Evolutionary conservation across 1,139 yeast species (phyloP).

Genomic region (Hansenula anomala): DNA sequence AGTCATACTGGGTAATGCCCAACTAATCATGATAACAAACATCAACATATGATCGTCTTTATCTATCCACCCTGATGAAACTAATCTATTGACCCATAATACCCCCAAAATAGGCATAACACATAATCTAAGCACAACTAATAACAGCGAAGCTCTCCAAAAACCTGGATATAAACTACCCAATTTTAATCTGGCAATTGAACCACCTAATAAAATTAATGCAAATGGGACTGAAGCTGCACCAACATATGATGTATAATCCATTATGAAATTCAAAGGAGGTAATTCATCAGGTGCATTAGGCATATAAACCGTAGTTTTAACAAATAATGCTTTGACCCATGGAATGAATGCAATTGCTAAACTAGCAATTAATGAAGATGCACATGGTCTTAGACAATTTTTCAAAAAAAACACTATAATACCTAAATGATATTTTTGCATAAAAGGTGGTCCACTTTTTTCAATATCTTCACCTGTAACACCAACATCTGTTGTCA

Average conservation of each 20-base stretch:
- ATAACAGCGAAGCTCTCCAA: conserved; percentile 52
- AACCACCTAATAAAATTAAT: conserved; percentile 72
- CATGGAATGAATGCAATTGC: conserved; percentile 80
- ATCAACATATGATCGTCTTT: conserved; percentile 51
- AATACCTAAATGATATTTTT: conserved; percentile 27
- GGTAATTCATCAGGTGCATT: conserved; percentile 82
- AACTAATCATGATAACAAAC: conserved; percentile 67
- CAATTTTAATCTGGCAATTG: conserved; percentile 67
- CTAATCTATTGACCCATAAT: conserved; percentile 46
- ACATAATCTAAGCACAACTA: conserved; percentile 44
- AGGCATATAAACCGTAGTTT: conserved; percentile 35
- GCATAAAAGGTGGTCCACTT: conserved; percentile 24
- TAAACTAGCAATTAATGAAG: conserved; percentile 58
- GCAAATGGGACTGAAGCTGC: conserved; percentile 89
- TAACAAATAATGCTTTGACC: conserved; percentile 72
- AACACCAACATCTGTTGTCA: conserved; percentile 19
- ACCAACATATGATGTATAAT: conserved; percentile 72
- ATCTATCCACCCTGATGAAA: conserved; percentile 44
- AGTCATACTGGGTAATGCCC: conserved; percentile 69
- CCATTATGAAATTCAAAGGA: conserved; percentile 80
- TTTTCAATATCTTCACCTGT: conserved; percentile 22
- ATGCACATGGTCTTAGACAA: conserved; percentile 64
- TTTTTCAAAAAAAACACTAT: conserved; percentile 36
- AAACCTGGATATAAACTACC: conserved; percentile 60
- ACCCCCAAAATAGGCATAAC: conserved; percentile 59